These are phyloP conservation scores for Pythium graminicola DNA, from an alignment of 352 stramenopile species.

Conservation along the genomic window DNA sequence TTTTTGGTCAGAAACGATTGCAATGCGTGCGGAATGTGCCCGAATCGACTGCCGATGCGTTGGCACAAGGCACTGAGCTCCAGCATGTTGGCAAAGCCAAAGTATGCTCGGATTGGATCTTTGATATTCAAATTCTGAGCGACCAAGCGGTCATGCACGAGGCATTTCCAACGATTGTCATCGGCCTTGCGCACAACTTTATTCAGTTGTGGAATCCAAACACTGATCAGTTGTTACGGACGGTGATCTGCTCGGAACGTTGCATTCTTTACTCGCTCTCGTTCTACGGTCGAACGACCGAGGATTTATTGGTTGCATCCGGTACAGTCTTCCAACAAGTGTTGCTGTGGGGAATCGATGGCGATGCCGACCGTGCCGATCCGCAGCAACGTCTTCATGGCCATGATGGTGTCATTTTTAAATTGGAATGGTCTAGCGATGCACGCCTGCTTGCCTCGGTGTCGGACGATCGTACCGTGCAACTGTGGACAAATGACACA, in stretches of 20 bases:
- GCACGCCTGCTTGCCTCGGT: constrained; percentile 67
- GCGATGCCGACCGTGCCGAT: neutral
- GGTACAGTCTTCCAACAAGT: constrained; percentile 86
- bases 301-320: constrained; percentile 64
- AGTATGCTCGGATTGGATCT: constrained; percentile 79
- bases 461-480: constrained; percentile 79
- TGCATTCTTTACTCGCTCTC: constrained; percentile 80
- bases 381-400: constrained; percentile 62
- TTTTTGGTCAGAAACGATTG: constrained; percentile 80
- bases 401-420: constrained; percentile 83
- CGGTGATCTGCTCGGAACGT: constrained; percentile 63
- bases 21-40: constrained; percentile 47
- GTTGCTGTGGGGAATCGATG: constrained; percentile 61
- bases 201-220: constrained; percentile 68
- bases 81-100: constrained; percentile 39
- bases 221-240: constrained; percentile 36
- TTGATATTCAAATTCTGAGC: constrained; percentile 65
- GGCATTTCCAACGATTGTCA: constrained; percentile 33
- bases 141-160: constrained; percentile 3
- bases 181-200: constrained; percentile 82
- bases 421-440: constrained; percentile 68
- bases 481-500: constrained; percentile 59
- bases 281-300: constrained; percentile 57
- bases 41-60: constrained; percentile 25
- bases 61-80: constrained; percentile 15